These are phyloP conservation scores for Cubamyces lactineus DNA, from an alignment of 768 basidiomycete genomes.

Conservation along the genomic window DNA sequence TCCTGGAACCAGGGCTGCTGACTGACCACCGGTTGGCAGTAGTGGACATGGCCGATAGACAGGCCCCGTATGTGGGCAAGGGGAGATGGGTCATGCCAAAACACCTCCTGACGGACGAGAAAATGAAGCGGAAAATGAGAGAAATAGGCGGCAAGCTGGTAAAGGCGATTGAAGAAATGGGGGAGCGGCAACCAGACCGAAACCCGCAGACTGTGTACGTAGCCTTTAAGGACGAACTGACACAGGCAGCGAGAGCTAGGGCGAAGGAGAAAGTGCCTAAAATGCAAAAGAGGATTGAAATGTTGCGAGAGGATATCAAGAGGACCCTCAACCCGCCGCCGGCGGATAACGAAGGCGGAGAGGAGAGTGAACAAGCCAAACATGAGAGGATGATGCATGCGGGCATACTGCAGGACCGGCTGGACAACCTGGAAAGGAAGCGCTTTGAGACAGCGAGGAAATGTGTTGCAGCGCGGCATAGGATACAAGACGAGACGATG, in stretches of 20 bases:
- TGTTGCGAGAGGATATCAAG: neutral
- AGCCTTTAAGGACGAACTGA: neutral
- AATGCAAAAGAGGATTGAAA: neutral
- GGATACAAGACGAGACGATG: neutral
- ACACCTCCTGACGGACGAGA: neutral
- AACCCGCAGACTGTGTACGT: neutral
- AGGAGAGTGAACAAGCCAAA: no score
- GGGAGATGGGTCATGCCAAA: conserved; percentile 12
- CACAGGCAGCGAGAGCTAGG: neutral
- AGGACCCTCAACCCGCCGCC: neutral
- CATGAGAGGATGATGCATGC: no score
- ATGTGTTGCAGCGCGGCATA: neutral
- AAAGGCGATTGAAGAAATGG: neutral
- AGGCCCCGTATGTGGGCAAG: conserved; percentile 9
- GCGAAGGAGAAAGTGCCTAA: neutral
- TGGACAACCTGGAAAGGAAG: neutral
- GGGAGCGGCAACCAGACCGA: neutral
- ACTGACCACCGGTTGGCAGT: conserved; percentile 14
- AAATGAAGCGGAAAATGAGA: neutral
- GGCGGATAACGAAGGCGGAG: neutral
- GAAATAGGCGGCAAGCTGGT: neutral
- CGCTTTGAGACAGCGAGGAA: neutral
- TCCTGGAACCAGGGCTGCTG: neutral
- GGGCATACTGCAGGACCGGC: neutral
- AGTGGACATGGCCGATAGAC: neutral